Conservation (phyloP, 371 early-diverging fungal genomes). For the Circinella umbellata region DNA sequence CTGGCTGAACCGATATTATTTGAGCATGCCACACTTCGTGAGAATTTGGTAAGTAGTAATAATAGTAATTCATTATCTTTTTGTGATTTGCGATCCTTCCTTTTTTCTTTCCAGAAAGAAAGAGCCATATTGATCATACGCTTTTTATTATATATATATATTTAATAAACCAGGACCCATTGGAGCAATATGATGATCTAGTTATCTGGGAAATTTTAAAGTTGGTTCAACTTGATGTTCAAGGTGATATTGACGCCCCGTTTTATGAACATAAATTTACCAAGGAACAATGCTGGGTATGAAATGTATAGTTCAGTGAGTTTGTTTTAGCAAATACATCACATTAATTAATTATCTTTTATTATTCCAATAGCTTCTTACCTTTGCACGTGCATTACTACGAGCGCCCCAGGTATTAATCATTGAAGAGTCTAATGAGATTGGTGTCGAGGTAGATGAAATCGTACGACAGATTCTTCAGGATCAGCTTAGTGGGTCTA, state of each 20-base stretch:
- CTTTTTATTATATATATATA: neutral
- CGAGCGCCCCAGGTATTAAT: conserved; percentile 74
- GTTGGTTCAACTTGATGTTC: conserved; percentile 70
- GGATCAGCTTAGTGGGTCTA: conserved; percentile 79
- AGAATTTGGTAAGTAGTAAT: conserved; percentile 43
- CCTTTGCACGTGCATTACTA: conserved; percentile 85
- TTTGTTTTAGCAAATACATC: too few relatives aligned
- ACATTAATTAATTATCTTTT: too few relatives aligned
- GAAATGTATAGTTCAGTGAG: too few relatives aligned
- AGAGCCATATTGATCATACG: neutral
- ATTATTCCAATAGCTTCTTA: conserved; percentile 59
- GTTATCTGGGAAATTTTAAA: conserved; percentile 88
- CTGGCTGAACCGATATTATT: conserved; percentile 92
- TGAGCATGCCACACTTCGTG: conserved; percentile 80
- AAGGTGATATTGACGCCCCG: conserved; percentile 66
- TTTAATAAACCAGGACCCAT: conserved; percentile 72
- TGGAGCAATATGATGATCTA: conserved; percentile 67
- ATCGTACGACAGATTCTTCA: conserved; percentile 90
- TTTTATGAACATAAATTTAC: conserved; percentile 81
- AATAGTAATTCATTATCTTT: too few relatives aligned
- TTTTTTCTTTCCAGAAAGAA: neutral
- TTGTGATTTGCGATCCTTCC: too few relatives aligned
- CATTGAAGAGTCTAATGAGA: conserved; percentile 90
- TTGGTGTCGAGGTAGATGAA: conserved; percentile 83
- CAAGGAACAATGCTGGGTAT: conserved; percentile 80